Evolutionary conservation across 805 yeast genomes (phyloP), one percentile per base, ranked within the genome.

Genomic region (Dipodascopsis uninucleata): DNA sequence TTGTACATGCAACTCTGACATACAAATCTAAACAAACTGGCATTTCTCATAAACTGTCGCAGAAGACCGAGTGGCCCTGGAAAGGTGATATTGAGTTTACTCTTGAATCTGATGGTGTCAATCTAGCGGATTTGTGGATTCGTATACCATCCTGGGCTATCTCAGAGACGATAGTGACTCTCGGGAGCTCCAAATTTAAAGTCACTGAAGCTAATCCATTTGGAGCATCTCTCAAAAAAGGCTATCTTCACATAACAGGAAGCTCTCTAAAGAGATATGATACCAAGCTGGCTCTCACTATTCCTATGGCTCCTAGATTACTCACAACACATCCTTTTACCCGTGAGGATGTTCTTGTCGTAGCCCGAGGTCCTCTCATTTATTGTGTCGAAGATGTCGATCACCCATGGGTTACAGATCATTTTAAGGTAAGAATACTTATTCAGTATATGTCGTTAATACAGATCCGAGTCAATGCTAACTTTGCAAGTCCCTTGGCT

Each of bases 381-480:
- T 26, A 26, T n/a, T 26, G 29, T n/a, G 29, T 26, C 29, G 29
- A 26, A n/a, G 29, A 26, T n/a, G 29, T 26, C 12, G 29, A 26
- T n/a, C 10, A 26, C 29, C 10, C 10, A 26, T 26, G 29, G 29
- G 29, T 26, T n/a, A 26, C 10, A n/a, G 29, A 26, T n/a, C 29
- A 26, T n/a, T 26, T 26, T n/a, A 26, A 26, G 29, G n/a, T n/a
- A n/a, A n/a, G n/a, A n/a, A n/a, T n/a, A n/a, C n/a, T n/a, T n/a
- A n/a, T n/a, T n/a, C n/a, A n/a, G n/a, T n/a, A n/a, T n/a, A n/a
- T n/a, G n/a, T n/a, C n/a, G n/a, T n/a, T n/a, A n/a, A n/a, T n/a
- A n/a, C n/a, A n/a, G n/a, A n/a, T n/a, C n/a, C n/a, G n/a, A n/a
- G n/a, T n/a, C n/a, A n/a, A n/a, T n/a, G n/a, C n/a, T n/a, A n/a